Conservation (phyloP, 1,284 basidiomycete species). For the Lignosus rhinocerotis region DNA sequence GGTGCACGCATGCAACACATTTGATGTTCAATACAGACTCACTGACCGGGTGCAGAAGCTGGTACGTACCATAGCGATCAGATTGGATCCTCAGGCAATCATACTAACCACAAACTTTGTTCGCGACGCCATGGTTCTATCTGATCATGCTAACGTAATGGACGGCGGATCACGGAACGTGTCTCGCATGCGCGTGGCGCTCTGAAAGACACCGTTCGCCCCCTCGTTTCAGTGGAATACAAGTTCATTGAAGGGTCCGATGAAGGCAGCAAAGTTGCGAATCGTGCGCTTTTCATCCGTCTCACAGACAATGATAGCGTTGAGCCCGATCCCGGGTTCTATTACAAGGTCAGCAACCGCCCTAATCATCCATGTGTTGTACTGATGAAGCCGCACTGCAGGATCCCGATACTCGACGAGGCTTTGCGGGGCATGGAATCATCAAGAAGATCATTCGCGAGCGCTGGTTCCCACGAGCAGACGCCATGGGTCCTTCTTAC, state of each 20-base stretch:
- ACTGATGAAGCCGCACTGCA: not conserved
- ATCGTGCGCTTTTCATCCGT: not conserved
- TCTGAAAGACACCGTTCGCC: conserved; percentile 4
- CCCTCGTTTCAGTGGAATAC: not conserved
- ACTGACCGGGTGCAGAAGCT: not conserved
- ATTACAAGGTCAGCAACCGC: not conserved
- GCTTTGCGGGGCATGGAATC: not conserved
- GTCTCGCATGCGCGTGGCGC: conserved; percentile 1
- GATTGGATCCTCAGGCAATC: not conserved
- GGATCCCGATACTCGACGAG: not conserved
- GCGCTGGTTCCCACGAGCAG: not conserved
- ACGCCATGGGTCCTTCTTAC: not conserved
- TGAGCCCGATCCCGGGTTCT: not conserved
- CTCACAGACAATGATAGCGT: not conserved
- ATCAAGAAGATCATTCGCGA: not conserved
- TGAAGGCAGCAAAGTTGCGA: not conserved
- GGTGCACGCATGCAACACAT: not conserved
- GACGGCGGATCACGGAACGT: not conserved
- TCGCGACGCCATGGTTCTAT: too few relatives aligned
- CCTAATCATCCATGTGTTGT: not conserved
- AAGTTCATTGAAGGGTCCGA: not conserved
- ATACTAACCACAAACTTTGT: not conserved
- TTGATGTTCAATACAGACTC: not conserved
- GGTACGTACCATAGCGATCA: not conserved
- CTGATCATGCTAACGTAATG: too few relatives aligned